Evolutionary conservation across 2,329 filamentous ascomycete species (phyloP), one percentile per base, ranked within the genome.

Genomic region (Rutstroemia sp.): DNA sequence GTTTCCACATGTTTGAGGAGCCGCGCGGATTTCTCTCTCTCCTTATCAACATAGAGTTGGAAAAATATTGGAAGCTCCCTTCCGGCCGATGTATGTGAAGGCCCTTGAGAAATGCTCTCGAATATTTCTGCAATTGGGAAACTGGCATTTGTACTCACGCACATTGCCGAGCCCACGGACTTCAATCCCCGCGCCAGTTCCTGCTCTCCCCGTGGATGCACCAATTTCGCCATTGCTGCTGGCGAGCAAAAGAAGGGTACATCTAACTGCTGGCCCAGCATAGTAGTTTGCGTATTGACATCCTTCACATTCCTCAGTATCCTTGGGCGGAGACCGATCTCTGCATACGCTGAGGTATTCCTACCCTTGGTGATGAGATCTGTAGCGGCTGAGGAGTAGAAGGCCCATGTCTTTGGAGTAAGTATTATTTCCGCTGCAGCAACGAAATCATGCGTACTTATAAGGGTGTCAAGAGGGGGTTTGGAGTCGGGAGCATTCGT

Each of bases 391-490:
- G 82, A 85, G 19, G 81, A 85, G 65, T 84, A 80, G 64, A 87
- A 88, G 0, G 84, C 84, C 81, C 82, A 87, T n/a, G 83, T 80
- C 64, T 88, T 87, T 21, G 78, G 75, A 8, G 76, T 75, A 48
- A 84, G 74, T 5, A 76, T 78, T 25, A 73, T 72, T 16, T 76
- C 75, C 4, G 84, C 83, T 0, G 78, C 80, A 10, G 71, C 57
- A 51, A 81, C 77, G 64, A 87, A 87, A 70, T 87, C 84, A 59
- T 83, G 73, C 6, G 78, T 72, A 62, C 75, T 83, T 65, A 85
- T 79, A 23, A 84, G 65, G 10, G 73, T 76, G n/a, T 76, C 70
- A 12, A 84, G 70, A 2, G 78, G 75, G 6, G 68, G 63, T 58
- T 67, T 69, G 9, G 56, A 54, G 14, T 60, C 51, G 21, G 61